A percentile compares a stretch with the other conserved stretches of the same genome.
phyloP scores from a whole-genome alignment of 257 asterid genomes.

The Dorcoceras hygrometricum region DNA sequence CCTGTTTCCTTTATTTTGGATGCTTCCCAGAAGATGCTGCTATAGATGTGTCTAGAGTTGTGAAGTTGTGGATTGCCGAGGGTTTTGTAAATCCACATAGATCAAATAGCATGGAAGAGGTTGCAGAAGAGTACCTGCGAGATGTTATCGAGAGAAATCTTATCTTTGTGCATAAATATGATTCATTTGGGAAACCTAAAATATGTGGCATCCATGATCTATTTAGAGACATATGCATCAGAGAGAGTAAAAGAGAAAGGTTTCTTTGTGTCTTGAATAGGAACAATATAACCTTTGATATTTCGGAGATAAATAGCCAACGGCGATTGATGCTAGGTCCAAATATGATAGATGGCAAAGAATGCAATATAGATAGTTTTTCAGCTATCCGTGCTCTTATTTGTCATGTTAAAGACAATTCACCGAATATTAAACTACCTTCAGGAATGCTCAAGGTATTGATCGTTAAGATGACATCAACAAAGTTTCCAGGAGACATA shows the following conservation, averaged over 20 bases:
- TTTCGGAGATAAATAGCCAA: not conserved
- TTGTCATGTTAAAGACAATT: not conserved
- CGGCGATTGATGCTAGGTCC: not conserved
- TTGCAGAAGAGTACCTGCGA: not conserved
- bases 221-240: not conserved
- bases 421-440: not conserved
- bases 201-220: not conserved
- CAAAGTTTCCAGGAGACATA: not conserved
- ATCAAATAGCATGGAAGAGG: not conserved
- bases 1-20: not conserved
- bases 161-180: not conserved
- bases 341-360: not conserved
- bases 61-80: not conserved
- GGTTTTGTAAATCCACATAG: not conserved
- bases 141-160: not conserved
- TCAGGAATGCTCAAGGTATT: not conserved
- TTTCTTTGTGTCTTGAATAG: constrained; percentile 3
- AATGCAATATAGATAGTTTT: not conserved
- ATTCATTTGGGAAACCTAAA: not conserved
- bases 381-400: too few species aligned
- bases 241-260: not conserved
- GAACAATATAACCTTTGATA: not conserved
- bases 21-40: not conserved
- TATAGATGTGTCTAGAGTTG: not conserved
- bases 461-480: not conserved